Conservation (phyloP, 768 basidiomycete genomes). For the Tylopilus intermedius region DNA sequence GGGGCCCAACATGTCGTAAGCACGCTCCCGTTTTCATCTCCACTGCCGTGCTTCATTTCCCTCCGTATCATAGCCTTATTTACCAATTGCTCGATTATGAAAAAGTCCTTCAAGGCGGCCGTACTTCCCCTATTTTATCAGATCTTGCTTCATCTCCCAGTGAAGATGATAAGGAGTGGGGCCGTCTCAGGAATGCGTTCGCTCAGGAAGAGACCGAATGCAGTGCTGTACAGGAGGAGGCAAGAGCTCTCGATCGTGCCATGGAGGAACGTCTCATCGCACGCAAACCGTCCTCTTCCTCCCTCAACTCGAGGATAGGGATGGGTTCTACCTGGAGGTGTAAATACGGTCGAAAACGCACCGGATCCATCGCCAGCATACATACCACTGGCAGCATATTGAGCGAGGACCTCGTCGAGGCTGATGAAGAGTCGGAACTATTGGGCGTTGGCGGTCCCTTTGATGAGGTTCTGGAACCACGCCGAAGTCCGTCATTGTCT, state of each 20-base stretch:
- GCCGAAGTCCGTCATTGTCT: conserved; percentile 32
- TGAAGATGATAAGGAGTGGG: conserved; percentile 80
- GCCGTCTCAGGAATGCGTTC: conserved; percentile 56
- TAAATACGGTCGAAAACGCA: conserved; percentile 66
- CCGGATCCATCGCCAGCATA: conserved; percentile 71
- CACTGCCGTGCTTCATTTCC: conserved; percentile 21
- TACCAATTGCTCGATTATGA: conserved; percentile 93
- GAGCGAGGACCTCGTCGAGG: conserved; percentile 78
- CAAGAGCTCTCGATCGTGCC: conserved; percentile 77
- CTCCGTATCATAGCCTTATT: conserved; percentile 58
- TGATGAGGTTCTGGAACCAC: conserved; percentile 33
- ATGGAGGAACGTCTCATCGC: conserved; percentile 81
- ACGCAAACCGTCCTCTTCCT: conserved; percentile 67
- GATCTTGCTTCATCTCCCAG: conserved; percentile 49
- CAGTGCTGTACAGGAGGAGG: conserved; percentile 64
- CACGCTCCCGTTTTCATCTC: conserved; percentile 28
- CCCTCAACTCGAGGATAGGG: conserved; percentile 57
- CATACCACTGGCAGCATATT: conserved; percentile 62
- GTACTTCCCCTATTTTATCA: conserved; percentile 46
- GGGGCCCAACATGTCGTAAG: conserved; percentile 93
- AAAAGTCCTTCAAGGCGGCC: conserved; percentile 55
- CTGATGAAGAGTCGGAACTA: conserved; percentile 72
- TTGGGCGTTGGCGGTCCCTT: conserved; percentile 68
- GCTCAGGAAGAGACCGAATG: conserved; percentile 45
- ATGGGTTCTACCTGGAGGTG: conserved; percentile 64